Evolutionary conservation across 352 stramenopile species (phyloP).

Genomic region (Phytophthora fragariaefolia): DNA sequence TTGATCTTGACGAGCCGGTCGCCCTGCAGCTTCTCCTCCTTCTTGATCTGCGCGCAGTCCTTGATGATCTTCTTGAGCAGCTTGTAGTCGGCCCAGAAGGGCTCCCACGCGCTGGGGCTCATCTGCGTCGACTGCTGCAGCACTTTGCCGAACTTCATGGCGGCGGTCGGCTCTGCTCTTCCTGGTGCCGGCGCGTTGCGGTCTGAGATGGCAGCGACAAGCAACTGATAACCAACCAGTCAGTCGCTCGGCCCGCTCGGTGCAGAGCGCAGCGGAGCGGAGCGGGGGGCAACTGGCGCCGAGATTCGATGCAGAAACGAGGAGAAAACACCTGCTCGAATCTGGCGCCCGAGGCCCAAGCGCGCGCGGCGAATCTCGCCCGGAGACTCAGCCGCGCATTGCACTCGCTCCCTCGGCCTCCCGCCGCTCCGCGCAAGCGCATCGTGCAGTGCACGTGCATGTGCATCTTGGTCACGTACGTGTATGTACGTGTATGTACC

Average conservation of each 20-base stretch:
- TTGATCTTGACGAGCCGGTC: constrained; percentile 79
- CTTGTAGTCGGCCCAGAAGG: constrained; percentile 90
- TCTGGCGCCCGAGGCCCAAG: constrained; percentile 10
- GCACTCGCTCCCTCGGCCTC: background rate
- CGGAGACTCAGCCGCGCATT: constrained; percentile 3
- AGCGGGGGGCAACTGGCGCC: constrained; percentile 20
- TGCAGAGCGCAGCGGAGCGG: constrained; percentile 26
- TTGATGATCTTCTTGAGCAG: constrained; percentile 92
- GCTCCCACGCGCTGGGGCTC: constrained; percentile 76
- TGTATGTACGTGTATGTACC: constrained; percentile 12
- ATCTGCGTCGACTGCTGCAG: constrained; percentile 89
- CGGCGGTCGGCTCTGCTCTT: background rate
- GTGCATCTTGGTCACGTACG: constrained; percentile 12
- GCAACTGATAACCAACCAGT: constrained; percentile 43
- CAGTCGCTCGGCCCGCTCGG: constrained; percentile 12
- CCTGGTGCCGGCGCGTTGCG: background rate
- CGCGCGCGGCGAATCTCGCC: constrained; percentile 17
- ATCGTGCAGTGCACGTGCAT: no score
- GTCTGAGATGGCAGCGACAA: constrained; percentile 20
- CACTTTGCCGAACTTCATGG: constrained; percentile 91
- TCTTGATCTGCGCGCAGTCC: constrained; percentile 88
- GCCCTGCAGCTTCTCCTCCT: constrained; percentile 85
- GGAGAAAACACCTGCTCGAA: constrained; percentile 39
- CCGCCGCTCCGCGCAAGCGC: no score
- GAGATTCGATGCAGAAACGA: constrained; percentile 49